phyloP scores from a whole-genome alignment of 2,329 filamentous ascomycete species.

The Fusarium annulatum region DNA sequence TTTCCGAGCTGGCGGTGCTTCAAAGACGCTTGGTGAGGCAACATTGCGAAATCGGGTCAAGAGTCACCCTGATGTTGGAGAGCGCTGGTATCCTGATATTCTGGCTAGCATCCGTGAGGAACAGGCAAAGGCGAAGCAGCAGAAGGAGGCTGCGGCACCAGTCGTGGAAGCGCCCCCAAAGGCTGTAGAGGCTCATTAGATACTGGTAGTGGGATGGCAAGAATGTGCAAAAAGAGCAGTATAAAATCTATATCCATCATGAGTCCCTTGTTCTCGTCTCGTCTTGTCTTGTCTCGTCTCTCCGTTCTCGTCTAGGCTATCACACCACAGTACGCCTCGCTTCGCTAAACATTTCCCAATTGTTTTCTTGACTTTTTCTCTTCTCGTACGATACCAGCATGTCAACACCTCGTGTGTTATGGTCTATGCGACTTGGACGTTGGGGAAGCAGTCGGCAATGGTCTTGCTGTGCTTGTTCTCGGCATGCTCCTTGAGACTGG shows the following conservation, averaged over 20 bases:
- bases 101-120: constrained; percentile 67
- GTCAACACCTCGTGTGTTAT: not conserved
- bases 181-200: constrained; percentile 50
- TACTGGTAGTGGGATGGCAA: not conserved
- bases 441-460: constrained; percentile 77
- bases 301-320: constrained; percentile 26
- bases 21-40: constrained; percentile 80
- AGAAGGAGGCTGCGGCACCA: constrained; percentile 40
- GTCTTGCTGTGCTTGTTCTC: constrained; percentile 81
- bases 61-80: constrained; percentile 87
- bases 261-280: constrained; percentile 27
- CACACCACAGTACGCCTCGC: constrained; percentile 37
- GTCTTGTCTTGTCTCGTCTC: not conserved
- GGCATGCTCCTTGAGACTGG: constrained; percentile 76
- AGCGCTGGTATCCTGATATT: constrained; percentile 80
- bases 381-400: constrained; percentile 22
- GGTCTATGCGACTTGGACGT: constrained; percentile 46
- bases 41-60: constrained; percentile 87
- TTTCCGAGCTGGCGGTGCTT: constrained; percentile 75
- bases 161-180: constrained; percentile 33
- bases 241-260: constrained; percentile 34
- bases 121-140: constrained; percentile 58
- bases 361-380: not conserved
- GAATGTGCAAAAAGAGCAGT: constrained; percentile 27
- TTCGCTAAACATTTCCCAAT: constrained; percentile 32